Evolutionary conservation across 192 early-diverging fungal genomes (phyloP).

Genomic region (Rhizophlyctis rosea): DNA sequence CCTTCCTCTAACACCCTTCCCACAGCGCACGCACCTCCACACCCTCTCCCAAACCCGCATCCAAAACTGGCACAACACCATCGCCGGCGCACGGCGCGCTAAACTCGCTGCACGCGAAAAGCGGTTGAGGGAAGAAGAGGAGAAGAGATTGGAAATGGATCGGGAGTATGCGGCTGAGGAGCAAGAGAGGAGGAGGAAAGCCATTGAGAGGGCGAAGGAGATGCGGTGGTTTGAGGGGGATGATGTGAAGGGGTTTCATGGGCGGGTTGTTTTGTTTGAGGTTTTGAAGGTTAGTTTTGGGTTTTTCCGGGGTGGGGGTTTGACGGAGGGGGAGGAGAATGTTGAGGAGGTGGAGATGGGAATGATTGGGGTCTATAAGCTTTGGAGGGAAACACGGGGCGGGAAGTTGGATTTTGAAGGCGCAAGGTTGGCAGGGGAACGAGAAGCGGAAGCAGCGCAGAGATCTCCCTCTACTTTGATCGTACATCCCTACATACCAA

Average conservation of each 20-base stretch:
- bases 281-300: constrained; percentile 19
- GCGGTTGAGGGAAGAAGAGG: constrained; percentile 32
- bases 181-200: constrained; percentile 17
- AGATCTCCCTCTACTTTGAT: no score
- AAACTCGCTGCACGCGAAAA: constrained; percentile 24
- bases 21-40: constrained; percentile 32
- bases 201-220: constrained; percentile 40
- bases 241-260: constrained; percentile 41
- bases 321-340: not conserved
- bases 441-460: no score
- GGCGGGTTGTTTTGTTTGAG: constrained; percentile 33
- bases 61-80: constrained; percentile 39
- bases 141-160: constrained; percentile 25
- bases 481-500: no score
- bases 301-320: not conserved
- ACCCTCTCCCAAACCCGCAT: constrained; percentile 30
- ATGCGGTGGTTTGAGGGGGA: constrained; percentile 44
- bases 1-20: not conserved
- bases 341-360: not conserved
- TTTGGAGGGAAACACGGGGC: not conserved
- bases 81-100: constrained; percentile 34
- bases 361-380: no score
- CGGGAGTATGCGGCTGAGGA: constrained; percentile 31
- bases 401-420: constrained; percentile 2
- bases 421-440: no score